phyloP scores from a whole-genome alignment of 495 filamentous ascomycete genomes.

The Talaromyces borbonicus region DNA sequence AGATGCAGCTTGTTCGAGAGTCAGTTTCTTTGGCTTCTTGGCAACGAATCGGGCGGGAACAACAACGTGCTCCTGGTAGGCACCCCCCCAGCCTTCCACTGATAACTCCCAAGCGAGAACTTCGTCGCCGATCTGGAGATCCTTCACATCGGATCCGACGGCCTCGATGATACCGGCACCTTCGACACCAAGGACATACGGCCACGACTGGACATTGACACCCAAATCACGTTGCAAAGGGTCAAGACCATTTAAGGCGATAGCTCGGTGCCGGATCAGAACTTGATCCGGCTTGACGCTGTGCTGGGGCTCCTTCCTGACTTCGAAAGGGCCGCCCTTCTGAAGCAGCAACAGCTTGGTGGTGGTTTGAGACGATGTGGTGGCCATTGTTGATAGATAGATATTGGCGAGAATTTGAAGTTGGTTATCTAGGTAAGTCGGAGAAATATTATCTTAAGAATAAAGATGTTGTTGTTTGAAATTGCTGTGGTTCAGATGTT shows the following conservation, averaged over 20 bases:
- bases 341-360: not conserved
- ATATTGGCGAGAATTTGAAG: too few relatives aligned
- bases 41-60: slow-evolving; percentile 22
- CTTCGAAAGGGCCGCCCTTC: slow-evolving; percentile 6
- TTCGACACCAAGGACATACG: slow-evolving; percentile 28
- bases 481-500: too few relatives aligned
- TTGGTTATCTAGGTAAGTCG: too few relatives aligned
- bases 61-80: slow-evolving; percentile 30
- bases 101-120: slow-evolving; percentile 18
- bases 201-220: slow-evolving; percentile 21
- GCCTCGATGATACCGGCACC: slow-evolving; percentile 27
- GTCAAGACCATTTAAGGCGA: slow-evolving; percentile 30
- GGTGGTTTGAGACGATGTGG: not conserved
- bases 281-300: slow-evolving; percentile 21
- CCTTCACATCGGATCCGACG: slow-evolving; percentile 18
- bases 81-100: slow-evolving; percentile 15
- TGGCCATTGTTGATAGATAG: too few relatives aligned
- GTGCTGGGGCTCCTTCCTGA: slow-evolving; percentile 12
- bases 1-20: slow-evolving; percentile 28
- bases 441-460: too few relatives aligned
- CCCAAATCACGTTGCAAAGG: slow-evolving; percentile 25
- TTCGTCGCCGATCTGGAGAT: slow-evolving; percentile 27
- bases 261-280: slow-evolving; percentile 22
- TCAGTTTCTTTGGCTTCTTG: slow-evolving; percentile 22
- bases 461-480: too few relatives aligned